Evolutionary conservation across 2,329 filamentous ascomycete genomes (phyloP).

Genomic region (Fusarium compactum): DNA sequence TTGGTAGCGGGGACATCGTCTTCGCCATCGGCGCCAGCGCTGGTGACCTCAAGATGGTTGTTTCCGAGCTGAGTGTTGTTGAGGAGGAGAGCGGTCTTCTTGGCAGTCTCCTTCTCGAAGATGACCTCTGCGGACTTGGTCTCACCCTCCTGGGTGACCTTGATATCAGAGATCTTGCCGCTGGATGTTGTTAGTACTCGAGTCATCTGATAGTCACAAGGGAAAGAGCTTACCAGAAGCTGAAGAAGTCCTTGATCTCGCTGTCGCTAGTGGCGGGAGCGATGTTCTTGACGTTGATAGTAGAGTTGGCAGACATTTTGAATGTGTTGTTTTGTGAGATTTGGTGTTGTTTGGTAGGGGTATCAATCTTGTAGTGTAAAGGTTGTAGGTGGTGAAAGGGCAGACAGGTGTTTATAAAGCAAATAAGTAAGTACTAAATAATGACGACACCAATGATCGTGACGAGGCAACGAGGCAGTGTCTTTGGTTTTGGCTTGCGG

Average conservation of each 20-base stretch:
- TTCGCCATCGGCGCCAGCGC: conserved; percentile 73
- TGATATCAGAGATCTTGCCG: conserved; percentile 90
- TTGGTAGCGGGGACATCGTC: conserved; percentile 70
- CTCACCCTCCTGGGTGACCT: conserved; percentile 76
- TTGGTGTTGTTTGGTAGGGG: conserved; percentile 17
- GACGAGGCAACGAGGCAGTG: conserved; percentile 38
- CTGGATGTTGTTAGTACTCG: conserved; percentile 58
- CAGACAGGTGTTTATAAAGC: conserved; percentile 31
- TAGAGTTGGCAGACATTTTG: conserved; percentile 69
- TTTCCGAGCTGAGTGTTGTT: conserved; percentile 95
- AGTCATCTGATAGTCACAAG: neutral
- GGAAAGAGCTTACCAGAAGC: conserved; percentile 77
- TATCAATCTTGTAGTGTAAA: conserved; percentile 32
- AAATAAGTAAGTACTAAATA: too few relatives aligned
- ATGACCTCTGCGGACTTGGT: conserved; percentile 89
- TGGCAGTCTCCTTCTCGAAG: conserved; percentile 96
- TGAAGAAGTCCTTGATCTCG: conserved; percentile 97
- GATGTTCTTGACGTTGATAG: conserved; percentile 92
- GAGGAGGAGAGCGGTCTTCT: conserved; percentile 95
- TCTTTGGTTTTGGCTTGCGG: conserved; percentile 12
- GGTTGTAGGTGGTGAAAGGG: conserved; percentile 1
- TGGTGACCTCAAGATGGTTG: conserved; percentile 82
- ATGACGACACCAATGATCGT: conserved; percentile 40
- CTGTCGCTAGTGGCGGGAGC: conserved; percentile 83
- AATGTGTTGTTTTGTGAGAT: conserved; percentile 19